Percentiles rank a stretch among this genome's conserved stretches.
Conservation (phyloP, 164 flowering plant genomes). For the Dillenia turbinata region DNA sequence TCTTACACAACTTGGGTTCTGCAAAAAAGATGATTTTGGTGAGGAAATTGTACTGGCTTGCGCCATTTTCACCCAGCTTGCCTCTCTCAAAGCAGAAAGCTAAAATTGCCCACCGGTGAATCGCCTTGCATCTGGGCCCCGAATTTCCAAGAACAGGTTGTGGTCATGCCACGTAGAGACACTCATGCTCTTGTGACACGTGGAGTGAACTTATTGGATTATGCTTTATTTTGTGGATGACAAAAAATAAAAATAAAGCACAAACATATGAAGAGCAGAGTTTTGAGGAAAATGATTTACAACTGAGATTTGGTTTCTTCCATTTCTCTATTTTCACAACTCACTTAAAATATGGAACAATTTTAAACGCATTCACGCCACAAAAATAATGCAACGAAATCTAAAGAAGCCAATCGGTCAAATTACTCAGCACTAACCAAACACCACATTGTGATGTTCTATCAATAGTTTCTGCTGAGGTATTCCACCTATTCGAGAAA, state of each 20-base stretch:
- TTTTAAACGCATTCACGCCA: no score
- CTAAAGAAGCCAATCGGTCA: no score
- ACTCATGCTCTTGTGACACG: slow-evolving; percentile 30
- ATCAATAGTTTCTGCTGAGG: no score
- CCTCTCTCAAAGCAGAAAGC: neutral
- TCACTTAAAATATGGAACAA: no score
- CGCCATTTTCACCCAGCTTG: slow-evolving; percentile 33
- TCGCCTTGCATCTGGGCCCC: neutral
- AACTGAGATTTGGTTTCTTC: no score
- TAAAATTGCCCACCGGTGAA: neutral
- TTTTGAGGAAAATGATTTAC: no score
- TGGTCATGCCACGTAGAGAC: slow-evolving; percentile 39
- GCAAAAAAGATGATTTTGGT: slow-evolving; percentile 41
- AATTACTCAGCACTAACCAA: no score
- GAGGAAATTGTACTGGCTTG: slow-evolving; percentile 42
- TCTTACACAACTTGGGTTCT: slow-evolving; percentile 19
- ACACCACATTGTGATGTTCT: no score
- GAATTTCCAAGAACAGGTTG: slow-evolving; percentile 17
- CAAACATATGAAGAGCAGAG: no score
- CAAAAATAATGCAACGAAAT: no score
- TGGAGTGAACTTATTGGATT: slow-evolving; percentile 24
- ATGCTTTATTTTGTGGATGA: slow-evolving; percentile 20
- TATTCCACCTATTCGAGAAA: no score
- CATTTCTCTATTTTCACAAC: no score
- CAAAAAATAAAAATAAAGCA: neutral